Conservation (phyloP, 2,329 filamentous ascomycete genomes). For the Exserohilum rostratum region DNA sequence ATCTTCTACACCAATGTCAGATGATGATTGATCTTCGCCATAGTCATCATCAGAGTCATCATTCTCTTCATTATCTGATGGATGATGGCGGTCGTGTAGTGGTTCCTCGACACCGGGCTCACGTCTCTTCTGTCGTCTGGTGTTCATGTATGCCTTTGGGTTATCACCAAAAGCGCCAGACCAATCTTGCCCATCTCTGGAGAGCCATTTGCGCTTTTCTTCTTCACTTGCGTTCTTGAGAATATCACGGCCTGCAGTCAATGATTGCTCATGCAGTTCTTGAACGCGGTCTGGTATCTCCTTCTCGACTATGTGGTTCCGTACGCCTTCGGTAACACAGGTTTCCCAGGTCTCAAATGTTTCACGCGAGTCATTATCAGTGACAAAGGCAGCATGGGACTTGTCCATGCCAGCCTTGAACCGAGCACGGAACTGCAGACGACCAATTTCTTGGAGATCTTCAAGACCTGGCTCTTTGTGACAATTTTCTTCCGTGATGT, state of each 20-base stretch:
- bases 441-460: conserved; percentile 78
- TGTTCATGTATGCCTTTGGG: conserved; percentile 65
- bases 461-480: conserved; percentile 72
- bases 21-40: conserved; percentile 45
- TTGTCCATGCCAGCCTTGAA: conserved; percentile 93
- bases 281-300: conserved; percentile 76
- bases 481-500: conserved; percentile 81
- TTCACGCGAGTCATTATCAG: conserved; percentile 87
- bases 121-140: conserved; percentile 59
- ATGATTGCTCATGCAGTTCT: conserved; percentile 78
- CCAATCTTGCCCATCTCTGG: conserved; percentile 84
- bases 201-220: conserved; percentile 78
- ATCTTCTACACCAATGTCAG: conserved; percentile 66
- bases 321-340: conserved; percentile 85
- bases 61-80: conserved; percentile 51
- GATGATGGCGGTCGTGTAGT: conserved; percentile 58
- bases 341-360: conserved; percentile 96
- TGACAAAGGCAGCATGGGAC: conserved; percentile 81
- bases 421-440: conserved; percentile 76
- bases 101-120: conserved; percentile 62
- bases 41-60: conserved; percentile 50
- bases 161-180: conserved; percentile 83
- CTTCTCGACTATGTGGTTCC: conserved; percentile 70
- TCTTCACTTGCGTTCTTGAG: conserved; percentile 73
- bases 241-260: conserved; percentile 80